These are phyloP conservation scores for Epichloe elymi DNA, from an alignment of 2,329 filamentous ascomycete genomes.

Conservation along the genomic window DNA sequence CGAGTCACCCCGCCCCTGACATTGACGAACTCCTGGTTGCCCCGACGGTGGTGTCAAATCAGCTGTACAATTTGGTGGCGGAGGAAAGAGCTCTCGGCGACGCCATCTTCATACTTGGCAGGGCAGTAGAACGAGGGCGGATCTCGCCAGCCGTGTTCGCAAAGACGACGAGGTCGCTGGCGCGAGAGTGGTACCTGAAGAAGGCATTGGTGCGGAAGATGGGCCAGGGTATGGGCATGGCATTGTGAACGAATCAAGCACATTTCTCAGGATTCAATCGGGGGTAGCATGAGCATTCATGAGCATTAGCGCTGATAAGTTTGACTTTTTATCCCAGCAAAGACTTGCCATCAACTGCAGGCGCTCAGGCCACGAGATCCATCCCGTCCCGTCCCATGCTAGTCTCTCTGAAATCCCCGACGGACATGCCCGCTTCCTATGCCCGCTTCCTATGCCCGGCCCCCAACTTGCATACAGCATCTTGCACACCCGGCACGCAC, in stretches of 20 bases:
- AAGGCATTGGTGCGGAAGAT: slow-evolving; percentile 72
- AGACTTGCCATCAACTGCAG: too few species aligned
- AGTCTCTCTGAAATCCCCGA: neutral
- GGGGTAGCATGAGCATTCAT: neutral
- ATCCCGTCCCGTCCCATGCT: neutral
- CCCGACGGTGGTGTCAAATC: slow-evolving; percentile 82
- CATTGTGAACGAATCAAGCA: slow-evolving; percentile 10
- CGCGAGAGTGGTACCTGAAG: slow-evolving; percentile 71
- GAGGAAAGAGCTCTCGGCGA: slow-evolving; percentile 82
- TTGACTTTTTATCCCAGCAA: too few species aligned
- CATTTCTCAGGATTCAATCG: too few species aligned
- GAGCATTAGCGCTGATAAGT: neutral
- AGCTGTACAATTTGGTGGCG: slow-evolving; percentile 78
- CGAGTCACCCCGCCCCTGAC: slow-evolving; percentile 53
- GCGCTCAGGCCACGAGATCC: too few species aligned
- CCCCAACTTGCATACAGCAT: neutral
- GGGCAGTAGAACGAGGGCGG: slow-evolving; percentile 60
- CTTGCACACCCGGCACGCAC: too few species aligned
- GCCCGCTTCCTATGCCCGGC: neutral
- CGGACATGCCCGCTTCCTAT: neutral
- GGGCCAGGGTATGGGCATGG: slow-evolving; percentile 59
- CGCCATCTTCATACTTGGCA: slow-evolving; percentile 68
- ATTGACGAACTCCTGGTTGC: slow-evolving; percentile 91
- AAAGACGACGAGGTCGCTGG: slow-evolving; percentile 61
- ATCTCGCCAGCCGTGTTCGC: slow-evolving; percentile 63